A percentile compares a stretch with the other conserved stretches of the same genome.
Evolutionary conservation across 768 basidiomycete genomes (phyloP).

Genomic region (Asterophora lycoperdoides): DNA sequence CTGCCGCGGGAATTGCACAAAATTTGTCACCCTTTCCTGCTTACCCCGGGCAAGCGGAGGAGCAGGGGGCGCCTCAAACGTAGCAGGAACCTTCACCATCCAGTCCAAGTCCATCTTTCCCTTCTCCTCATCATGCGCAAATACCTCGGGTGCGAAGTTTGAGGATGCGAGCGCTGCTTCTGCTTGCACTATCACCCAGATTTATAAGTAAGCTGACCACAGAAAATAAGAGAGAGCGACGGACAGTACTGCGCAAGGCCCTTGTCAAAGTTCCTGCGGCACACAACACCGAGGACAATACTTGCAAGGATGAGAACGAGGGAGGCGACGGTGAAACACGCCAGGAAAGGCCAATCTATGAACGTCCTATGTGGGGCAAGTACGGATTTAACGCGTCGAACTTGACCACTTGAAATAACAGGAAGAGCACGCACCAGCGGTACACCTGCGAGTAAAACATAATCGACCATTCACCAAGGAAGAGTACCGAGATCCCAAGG

Average conservation of each 20-base stretch:
- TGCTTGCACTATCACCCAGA: constrained; percentile 39
- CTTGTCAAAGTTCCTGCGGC: constrained; percentile 48
- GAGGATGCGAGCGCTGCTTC: constrained; percentile 34
- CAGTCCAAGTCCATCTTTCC: constrained; percentile 7
- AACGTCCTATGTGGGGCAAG: constrained; percentile 34
- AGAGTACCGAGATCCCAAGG: constrained; percentile 35
- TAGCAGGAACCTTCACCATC: constrained; percentile 2
- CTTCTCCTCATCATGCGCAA: constrained; percentile 29
- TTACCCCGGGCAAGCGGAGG: too few relatives aligned
- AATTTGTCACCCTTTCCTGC: too few relatives aligned
- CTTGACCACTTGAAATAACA: not conserved
- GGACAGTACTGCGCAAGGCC: constrained; percentile 54
- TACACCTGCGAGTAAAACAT: constrained; percentile 47
- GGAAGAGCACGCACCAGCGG: constrained; percentile 32
- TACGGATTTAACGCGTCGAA: not conserved
- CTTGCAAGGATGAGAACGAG: constrained; percentile 39
- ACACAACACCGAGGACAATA: constrained; percentile 43
- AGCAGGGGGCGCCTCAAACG: not conserved
- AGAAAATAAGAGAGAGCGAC: constrained; percentile 23
- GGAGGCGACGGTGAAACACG: constrained; percentile 40
- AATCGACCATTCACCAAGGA: constrained; percentile 34
- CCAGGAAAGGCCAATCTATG: constrained; percentile 46
- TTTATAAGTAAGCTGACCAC: too few relatives aligned
- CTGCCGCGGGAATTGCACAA: too few relatives aligned
- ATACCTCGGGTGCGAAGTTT: constrained; percentile 37